Evolutionary conservation across 2,329 filamentous ascomycete species (phyloP).

Genomic region (Botrytis paeoniae): DNA sequence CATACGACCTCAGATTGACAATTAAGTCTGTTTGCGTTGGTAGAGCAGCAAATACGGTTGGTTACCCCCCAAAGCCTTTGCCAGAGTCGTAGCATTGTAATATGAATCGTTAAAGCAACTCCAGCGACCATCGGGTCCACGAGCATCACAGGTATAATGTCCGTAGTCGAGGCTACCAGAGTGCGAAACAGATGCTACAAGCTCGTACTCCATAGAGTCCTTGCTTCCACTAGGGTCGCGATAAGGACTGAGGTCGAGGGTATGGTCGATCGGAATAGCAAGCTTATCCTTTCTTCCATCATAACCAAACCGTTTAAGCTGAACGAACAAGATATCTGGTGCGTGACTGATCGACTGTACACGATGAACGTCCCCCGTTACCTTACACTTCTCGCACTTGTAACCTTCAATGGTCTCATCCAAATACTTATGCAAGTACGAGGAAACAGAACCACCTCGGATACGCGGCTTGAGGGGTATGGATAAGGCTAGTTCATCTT

Average conservation of each 20-base stretch:
- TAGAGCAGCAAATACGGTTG: constrained; percentile 19
- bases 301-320: constrained; percentile 34
- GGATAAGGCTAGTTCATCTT: constrained; percentile 31
- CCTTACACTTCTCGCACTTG: constrained; percentile 32
- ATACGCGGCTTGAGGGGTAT: constrained; percentile 32
- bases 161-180: constrained; percentile 24
- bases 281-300: constrained; percentile 28
- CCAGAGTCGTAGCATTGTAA: constrained; percentile 29
- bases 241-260: constrained; percentile 32
- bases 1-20: constrained; percentile 2
- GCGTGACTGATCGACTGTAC: constrained; percentile 27
- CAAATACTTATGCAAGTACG: constrained; percentile 31
- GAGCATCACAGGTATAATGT: constrained; percentile 31
- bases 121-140: constrained; percentile 29
- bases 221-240: constrained; percentile 18
- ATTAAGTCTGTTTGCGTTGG: constrained; percentile 17
- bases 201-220: constrained; percentile 31
- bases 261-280: constrained; percentile 25
- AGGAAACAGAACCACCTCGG: constrained; percentile 23
- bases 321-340: constrained; percentile 33
- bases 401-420: constrained; percentile 31
- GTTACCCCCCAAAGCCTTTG: constrained; percentile 15
- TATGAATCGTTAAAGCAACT: constrained; percentile 29
- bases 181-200: constrained; percentile 37
- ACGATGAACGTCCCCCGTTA: constrained; percentile 22